Conservation (phyloP, 2,329 filamentous ascomycete species). For the Coniosporium tulheliwenetii region DNA sequence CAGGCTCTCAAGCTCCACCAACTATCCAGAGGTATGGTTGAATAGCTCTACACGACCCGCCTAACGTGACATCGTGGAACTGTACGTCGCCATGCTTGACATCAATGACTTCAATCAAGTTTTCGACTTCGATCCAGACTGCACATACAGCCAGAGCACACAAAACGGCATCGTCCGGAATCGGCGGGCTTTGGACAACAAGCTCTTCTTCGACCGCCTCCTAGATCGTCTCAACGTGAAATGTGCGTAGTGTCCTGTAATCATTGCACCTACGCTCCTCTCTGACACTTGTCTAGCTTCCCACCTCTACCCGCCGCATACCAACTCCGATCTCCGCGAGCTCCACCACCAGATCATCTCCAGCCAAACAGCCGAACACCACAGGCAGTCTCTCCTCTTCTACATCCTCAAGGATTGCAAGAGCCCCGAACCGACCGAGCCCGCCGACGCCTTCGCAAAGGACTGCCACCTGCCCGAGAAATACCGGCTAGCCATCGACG, state of each 20-base stretch:
- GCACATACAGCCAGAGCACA: conserved; percentile 45
- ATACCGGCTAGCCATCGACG: conserved; percentile 68
- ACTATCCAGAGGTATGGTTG: too few relatives aligned
- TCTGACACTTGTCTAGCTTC: conserved; percentile 23
- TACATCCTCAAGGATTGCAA: conserved; percentile 69
- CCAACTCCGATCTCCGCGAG: conserved; percentile 48
- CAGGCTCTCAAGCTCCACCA: too few relatives aligned
- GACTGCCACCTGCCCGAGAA: conserved; percentile 53
- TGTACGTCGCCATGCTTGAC: conserved; percentile 35
- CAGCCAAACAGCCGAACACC: conserved; percentile 49
- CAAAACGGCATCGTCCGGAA: conserved; percentile 49
- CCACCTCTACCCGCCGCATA: conserved; percentile 60
- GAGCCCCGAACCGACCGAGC: conserved; percentile 31
- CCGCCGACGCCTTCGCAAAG: conserved; percentile 42
- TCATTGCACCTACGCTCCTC: neutral
- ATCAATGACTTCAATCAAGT: conserved; percentile 53
- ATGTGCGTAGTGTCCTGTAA: conserved; percentile 30
- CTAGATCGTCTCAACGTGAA: conserved; percentile 56
- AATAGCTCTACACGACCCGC: too few relatives aligned
- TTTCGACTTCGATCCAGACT: conserved; percentile 45
- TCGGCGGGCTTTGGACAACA: conserved; percentile 51
- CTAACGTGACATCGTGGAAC: too few relatives aligned
- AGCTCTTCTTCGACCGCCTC: conserved; percentile 67
- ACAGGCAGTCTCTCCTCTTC: conserved; percentile 71
- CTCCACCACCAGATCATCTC: conserved; percentile 57